phyloP scores from a whole-genome alignment of 495 filamentous ascomycete genomes.

The Jackrogersella minutella region DNA sequence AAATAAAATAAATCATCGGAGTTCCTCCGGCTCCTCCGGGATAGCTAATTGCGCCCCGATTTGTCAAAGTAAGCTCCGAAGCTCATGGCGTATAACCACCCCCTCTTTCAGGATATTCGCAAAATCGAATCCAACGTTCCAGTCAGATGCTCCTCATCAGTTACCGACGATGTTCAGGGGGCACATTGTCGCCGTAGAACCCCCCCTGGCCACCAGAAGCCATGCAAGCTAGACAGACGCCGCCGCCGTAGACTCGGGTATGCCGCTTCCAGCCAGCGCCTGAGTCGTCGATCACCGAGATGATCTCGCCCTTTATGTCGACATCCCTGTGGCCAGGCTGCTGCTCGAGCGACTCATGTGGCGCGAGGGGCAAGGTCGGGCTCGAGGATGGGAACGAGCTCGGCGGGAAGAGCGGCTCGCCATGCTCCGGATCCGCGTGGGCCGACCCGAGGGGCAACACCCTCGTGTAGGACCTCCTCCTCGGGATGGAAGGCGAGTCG shows the following conservation, averaged over 20 bases:
- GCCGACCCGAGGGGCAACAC: constrained; percentile 46
- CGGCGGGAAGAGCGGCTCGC: constrained; percentile 45
- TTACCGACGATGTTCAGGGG: constrained; percentile 55
- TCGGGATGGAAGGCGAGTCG: constrained; percentile 43
- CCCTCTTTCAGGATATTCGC: neutral
- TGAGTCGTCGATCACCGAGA: constrained; percentile 54
- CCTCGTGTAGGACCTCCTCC: constrained; percentile 55
- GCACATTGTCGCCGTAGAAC: constrained; percentile 60
- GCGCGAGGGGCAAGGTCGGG: constrained; percentile 48
- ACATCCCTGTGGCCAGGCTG: constrained; percentile 43
- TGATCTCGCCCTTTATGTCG: constrained; percentile 54
- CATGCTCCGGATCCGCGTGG: constrained; percentile 18
- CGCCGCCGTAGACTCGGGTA: constrained; percentile 60
- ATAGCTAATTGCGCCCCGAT: constrained; percentile 2
- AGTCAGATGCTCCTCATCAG: neutral
- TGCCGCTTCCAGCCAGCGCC: constrained; percentile 59
- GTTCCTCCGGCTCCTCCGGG: constrained; percentile 26
- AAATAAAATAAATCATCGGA: too few species aligned
- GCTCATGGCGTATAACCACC: neutral
- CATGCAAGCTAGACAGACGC: constrained; percentile 57
- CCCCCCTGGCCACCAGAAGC: constrained; percentile 51
- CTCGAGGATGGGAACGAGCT: constrained; percentile 56
- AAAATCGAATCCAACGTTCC: neutral
- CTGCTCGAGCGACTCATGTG: constrained; percentile 42
- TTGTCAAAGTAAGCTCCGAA: neutral